Conservation (phyloP, 345 rosid genomes). For the Citrus australasica region DNA sequence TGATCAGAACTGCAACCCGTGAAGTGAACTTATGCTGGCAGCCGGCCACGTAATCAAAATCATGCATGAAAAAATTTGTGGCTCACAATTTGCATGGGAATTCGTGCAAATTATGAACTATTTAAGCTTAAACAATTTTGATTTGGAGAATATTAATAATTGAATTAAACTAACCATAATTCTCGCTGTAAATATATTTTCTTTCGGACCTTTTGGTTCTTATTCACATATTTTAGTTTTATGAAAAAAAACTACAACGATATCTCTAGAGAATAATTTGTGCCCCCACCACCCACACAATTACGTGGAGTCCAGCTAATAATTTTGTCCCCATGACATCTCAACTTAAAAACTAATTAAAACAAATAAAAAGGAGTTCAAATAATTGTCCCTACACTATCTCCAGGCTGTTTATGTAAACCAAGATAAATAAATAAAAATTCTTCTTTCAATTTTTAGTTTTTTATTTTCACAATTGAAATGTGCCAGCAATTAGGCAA, state of each 20-base stretch:
- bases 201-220: not conserved
- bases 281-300: slow-evolving; percentile 12
- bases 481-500: not conserved
- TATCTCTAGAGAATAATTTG: not conserved
- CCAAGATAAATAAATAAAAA: not conserved
- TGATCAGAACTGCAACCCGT: too few relatives aligned
- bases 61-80: not conserved
- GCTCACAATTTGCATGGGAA: not conserved
- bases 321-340: not conserved
- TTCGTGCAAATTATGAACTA: not conserved
- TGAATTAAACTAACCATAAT: too few relatives aligned
- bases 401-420: not conserved
- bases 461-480: not conserved
- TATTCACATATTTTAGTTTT: not conserved
- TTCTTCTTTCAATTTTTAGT: not conserved
- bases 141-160: too few relatives aligned
- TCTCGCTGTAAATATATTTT: too few relatives aligned
- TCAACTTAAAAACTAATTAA: not conserved
- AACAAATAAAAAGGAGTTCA: not conserved
- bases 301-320: slow-evolving; percentile 38
- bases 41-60: too few relatives aligned
- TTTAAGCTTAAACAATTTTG: not conserved
- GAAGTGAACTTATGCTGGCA: too few relatives aligned
- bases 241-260: not conserved
- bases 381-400: not conserved